Conservation (phyloP, 2,329 filamentous ascomycete species). For the Pseudocercospora musae region DNA sequence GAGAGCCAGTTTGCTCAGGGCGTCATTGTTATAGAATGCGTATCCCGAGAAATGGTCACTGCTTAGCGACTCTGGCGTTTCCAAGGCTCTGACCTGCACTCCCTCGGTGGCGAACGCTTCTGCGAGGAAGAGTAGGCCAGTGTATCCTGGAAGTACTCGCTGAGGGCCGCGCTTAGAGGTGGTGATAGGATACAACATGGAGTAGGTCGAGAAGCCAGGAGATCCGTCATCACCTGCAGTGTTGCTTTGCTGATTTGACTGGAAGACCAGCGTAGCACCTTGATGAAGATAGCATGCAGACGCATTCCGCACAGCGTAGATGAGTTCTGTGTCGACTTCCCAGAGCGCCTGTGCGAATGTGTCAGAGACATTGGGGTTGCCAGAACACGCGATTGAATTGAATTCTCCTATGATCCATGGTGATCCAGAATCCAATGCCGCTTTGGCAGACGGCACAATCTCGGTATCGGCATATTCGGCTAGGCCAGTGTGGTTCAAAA, state of each 20-base stretch:
- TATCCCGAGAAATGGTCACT: conserved; percentile 29
- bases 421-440: conserved; percentile 28
- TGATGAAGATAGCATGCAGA: conserved; percentile 39
- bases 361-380: conserved; percentile 40
- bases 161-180: conserved; percentile 26
- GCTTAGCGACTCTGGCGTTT: conserved; percentile 21
- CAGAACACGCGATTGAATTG: conserved; percentile 43
- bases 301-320: conserved; percentile 41
- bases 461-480: conserved; percentile 28
- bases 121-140: conserved; percentile 29
- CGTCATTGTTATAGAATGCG: conserved; percentile 25
- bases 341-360: conserved; percentile 43
- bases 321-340: conserved; percentile 39
- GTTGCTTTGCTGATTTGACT: conserved; percentile 30
- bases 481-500: conserved; percentile 32
- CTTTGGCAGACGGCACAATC: conserved; percentile 30
- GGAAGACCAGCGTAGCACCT: conserved; percentile 32
- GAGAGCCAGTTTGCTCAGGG: conserved; percentile 29
- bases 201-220: conserved; percentile 31
- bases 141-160: conserved; percentile 29
- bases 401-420: conserved; percentile 40
- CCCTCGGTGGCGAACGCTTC: conserved; percentile 29
- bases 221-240: conserved; percentile 28
- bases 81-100: conserved; percentile 24
- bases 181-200: conserved; percentile 28